Evolutionary conservation across 768 basidiomycete genomes (phyloP).

Genomic region (Pholiota molesta): DNA sequence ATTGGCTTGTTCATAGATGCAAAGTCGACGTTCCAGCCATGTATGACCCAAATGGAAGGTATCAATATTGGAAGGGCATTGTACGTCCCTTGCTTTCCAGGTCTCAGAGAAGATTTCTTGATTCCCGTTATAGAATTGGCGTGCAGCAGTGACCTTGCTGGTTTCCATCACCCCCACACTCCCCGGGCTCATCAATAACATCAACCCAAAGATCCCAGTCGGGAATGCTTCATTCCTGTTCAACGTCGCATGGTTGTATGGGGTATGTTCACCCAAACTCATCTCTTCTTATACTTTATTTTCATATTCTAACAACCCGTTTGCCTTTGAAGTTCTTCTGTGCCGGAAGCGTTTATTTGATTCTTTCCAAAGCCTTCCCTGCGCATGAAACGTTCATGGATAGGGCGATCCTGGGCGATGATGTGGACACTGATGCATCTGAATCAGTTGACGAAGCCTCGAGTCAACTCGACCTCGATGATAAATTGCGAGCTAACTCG

Average conservation of each 20-base stretch:
- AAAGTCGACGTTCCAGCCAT: conserved; percentile 83
- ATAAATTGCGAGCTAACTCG: not conserved
- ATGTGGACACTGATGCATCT: conserved; percentile 15
- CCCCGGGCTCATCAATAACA: conserved; percentile 77
- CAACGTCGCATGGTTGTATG: conserved; percentile 77
- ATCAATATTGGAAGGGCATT: conserved; percentile 75
- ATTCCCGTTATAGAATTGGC: conserved; percentile 65
- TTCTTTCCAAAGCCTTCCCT: conserved; percentile 42
- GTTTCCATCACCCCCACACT: conserved; percentile 70
- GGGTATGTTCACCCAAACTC: conserved; percentile 44
- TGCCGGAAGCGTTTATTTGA: conserved; percentile 36
- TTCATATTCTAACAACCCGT: not conserved
- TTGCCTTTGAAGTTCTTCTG: conserved; percentile 37
- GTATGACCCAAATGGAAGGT: conserved; percentile 80
- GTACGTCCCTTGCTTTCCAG: conserved; percentile 43
- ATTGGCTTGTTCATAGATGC: conserved; percentile 75
- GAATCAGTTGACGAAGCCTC: conserved; percentile 14
- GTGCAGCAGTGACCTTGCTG: conserved; percentile 70
- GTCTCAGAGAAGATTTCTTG: not conserved
- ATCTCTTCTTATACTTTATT: not conserved
- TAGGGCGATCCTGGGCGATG: conserved; percentile 33
- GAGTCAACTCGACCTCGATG: conserved; percentile 1
- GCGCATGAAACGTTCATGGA: conserved; percentile 45
- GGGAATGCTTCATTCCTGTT: conserved; percentile 61
- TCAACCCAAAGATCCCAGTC: conserved; percentile 65